Evolutionary conservation across 1,284 basidiomycete species (phyloP), one percentile per base, ranked within the genome.

Genomic region (Ganoderma boninense): DNA sequence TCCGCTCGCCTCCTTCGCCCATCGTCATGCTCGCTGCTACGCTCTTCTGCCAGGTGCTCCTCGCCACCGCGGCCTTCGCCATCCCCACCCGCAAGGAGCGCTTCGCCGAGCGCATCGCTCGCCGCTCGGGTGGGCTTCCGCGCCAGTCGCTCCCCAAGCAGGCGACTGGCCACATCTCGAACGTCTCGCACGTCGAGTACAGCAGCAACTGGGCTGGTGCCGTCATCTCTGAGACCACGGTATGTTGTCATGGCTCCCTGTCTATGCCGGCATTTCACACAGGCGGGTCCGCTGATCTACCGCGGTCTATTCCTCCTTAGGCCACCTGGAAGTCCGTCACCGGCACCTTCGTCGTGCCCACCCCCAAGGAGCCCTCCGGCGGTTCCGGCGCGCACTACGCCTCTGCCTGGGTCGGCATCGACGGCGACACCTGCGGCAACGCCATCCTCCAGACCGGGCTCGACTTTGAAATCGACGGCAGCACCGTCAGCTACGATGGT

Each of bases 311-410:
- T 29, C 42, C 35, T 16, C 35, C 16, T 20, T 56, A 80, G 79
- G 73, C 71, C 29, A 76, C 75, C 1, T 79, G 66, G 74, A 79
- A 76, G 73, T 66, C 76, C 26, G 78, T 79, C 14, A 78, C 77
- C 43, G 80, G 77, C 8, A 81, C 79, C 2, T 82, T 82, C 75
- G 76, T 75, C 63, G 79, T 79, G 43, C 78, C 78, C 62, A 78
- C 74, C 7, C 77, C 77, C 38, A 60, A 64, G 40, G 73, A 70
- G 62, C 77, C 78, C 46, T 74, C 75, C 35, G 76, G 77, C 59
- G 69, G 71, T 56, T 68, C 72, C n/a, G 74, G 77, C 68, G 69
- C 61, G 38, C 74, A 78, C 73, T 73, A 73, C 42, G 77, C 79
- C 18, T 80, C 80, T n/a, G 77, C 73, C 7, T 74, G 73, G 73